Percentiles rank a stretch among this genome's conserved stretches.
Evolutionary conservation across 2,329 filamentous ascomycete species (phyloP).

Genomic region (Colletotrichum sp.): DNA sequence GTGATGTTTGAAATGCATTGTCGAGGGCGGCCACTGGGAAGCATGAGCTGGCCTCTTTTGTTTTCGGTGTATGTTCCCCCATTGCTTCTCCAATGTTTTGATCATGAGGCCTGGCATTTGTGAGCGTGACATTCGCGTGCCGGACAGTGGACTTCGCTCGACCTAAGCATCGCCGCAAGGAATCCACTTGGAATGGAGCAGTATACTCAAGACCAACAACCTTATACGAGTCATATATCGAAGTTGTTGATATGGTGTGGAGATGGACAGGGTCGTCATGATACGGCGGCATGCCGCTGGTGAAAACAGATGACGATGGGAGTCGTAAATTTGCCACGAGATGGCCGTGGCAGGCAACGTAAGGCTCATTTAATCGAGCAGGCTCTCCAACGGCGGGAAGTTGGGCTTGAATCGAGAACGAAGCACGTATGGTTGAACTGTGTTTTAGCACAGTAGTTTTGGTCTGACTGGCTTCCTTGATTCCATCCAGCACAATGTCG

Average conservation of each 20-base stretch:
- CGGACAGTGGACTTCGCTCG: background rate
- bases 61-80: background rate
- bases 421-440: background rate
- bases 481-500: background rate
- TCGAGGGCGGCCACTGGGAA: conserved; percentile 29
- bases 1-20: conserved; percentile 35
- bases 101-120: conserved; percentile 25
- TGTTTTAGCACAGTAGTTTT: background rate
- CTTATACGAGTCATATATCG: background rate
- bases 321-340: background rate
- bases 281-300: background rate
- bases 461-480: background rate
- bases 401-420: background rate
- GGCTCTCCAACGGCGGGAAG: background rate
- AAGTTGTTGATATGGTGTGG: background rate
- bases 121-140: conserved; percentile 21
- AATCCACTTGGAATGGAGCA: background rate
- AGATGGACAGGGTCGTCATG: background rate
- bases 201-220: background rate
- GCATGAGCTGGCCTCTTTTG: background rate
- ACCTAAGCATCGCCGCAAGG: background rate
- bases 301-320: too few species aligned
- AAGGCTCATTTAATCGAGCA: background rate
- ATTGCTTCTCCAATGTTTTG: background rate
- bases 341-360: background rate